Evolutionary conservation across 352 stramenopile species (phyloP).

Genomic region (Globisporangium splendens): DNA sequence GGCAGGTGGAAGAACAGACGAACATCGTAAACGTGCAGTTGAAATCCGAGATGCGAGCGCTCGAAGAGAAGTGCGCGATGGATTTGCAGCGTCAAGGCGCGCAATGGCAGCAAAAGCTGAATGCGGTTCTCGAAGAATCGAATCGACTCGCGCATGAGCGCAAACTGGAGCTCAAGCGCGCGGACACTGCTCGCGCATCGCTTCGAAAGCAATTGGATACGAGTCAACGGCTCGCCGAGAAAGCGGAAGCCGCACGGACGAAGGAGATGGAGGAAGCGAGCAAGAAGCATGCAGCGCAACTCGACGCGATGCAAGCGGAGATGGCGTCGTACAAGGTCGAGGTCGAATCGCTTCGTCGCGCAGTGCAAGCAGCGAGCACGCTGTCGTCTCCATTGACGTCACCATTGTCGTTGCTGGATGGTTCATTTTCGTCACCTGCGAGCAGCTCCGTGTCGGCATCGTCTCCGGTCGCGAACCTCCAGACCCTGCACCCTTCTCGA

Average conservation of each 20-base stretch:
- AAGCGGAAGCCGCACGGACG: constrained; percentile 5
- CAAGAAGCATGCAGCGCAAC: constrained; percentile 5
- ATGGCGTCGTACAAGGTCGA: constrained; percentile 7
- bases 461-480: constrained; percentile 3
- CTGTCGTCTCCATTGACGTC: neutral
- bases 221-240: constrained; percentile 15
- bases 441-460: constrained; percentile 2
- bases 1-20: constrained; percentile 21
- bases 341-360: constrained; percentile 1
- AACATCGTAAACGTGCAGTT: constrained; percentile 29
- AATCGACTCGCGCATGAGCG: constrained; percentile 49
- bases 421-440: constrained; percentile 5
- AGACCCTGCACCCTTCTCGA: constrained; percentile 39
- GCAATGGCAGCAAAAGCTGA: constrained; percentile 44
- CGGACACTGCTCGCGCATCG: constrained; percentile 13
- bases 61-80: constrained; percentile 44
- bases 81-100: constrained; percentile 33
- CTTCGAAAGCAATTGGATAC: constrained; percentile 18
- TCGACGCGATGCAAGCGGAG: constrained; percentile 13
- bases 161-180: constrained; percentile 40
- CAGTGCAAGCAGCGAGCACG: neutral
- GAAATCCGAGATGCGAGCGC: constrained; percentile 36
- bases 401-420: neutral
- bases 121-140: constrained; percentile 42
- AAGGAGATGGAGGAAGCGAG: constrained; percentile 16